Percentiles rank a stretch among this genome's conserved stretches.
Evolutionary conservation across 768 basidiomycete genomes (phyloP).

Genomic region (Multifurca ochricompacta): DNA sequence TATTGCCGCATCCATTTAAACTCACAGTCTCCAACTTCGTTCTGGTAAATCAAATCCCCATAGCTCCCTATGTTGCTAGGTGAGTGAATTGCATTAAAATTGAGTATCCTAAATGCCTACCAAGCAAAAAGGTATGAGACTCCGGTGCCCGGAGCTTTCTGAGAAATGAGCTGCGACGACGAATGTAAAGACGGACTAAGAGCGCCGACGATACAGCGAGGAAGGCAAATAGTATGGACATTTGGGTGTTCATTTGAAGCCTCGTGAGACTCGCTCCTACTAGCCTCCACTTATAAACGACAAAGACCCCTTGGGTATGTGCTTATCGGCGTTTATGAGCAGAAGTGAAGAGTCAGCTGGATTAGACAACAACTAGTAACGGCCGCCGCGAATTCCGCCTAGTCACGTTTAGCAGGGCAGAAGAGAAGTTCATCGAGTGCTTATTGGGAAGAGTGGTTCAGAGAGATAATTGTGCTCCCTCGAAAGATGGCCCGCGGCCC

Average conservation of each 20-base stretch:
- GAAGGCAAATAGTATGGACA: background rate
- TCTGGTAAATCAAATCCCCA: background rate
- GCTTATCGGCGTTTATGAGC: background rate
- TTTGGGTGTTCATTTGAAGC: background rate
- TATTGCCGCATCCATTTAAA: conserved; percentile 20
- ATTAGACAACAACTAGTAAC: background rate
- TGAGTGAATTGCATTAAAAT: conserved; percentile 21
- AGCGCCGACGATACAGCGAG: background rate
- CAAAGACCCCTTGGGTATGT: too few species aligned
- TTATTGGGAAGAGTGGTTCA: too few species aligned
- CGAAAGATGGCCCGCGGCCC: too few species aligned
- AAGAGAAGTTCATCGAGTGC: background rate
- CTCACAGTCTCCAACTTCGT: conserved; percentile 22
- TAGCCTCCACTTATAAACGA: too few species aligned
- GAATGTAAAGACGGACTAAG: background rate
- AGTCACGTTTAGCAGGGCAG: too few species aligned
- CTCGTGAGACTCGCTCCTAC: too few species aligned
- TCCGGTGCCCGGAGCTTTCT: background rate
- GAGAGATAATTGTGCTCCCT: too few species aligned
- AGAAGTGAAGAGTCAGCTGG: background rate
- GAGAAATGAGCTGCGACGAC: background rate
- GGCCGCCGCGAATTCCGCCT: background rate
- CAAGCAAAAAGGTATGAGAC: background rate
- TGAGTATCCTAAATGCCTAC: background rate
- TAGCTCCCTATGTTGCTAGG: background rate